These are phyloP conservation scores for Trichoderma erinaceum DNA, from an alignment of 495 filamentous ascomycete species.

Conservation along the genomic window DNA sequence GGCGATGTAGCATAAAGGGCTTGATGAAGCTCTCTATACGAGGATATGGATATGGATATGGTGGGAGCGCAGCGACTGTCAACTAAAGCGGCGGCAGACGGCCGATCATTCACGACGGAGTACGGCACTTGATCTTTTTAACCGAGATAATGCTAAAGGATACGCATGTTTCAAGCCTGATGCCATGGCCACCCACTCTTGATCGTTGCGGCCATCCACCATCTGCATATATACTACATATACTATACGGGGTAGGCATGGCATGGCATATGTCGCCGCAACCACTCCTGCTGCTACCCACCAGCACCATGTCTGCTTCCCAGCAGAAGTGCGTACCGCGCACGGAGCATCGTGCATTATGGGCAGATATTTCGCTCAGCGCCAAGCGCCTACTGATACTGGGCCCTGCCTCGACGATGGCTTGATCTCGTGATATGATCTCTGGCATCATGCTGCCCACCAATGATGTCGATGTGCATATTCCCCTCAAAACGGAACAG, in stretches of 20 bases:
- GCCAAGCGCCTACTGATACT: slow-evolving; percentile 13
- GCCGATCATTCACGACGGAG: not conserved
- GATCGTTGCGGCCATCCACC: not conserved
- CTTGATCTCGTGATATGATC: slow-evolving; percentile 10
- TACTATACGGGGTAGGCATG: not conserved
- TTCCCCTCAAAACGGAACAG: not conserved
- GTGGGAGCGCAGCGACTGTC: not conserved
- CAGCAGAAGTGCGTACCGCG: not conserved
- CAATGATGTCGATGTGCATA: slow-evolving; percentile 10
- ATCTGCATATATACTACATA: not conserved
- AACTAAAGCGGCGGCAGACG: not conserved
- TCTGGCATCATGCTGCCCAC: not conserved
- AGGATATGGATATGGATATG: not conserved
- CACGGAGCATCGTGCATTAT: not conserved
- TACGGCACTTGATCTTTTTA: not conserved
- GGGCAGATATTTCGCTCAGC: slow-evolving; percentile 10
- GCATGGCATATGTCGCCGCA: not conserved
- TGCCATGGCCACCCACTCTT: not conserved
- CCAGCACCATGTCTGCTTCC: not conserved
- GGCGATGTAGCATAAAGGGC: not conserved
- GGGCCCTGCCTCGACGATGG: slow-evolving; percentile 5
- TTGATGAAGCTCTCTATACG: not conserved
- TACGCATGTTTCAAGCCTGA: not conserved
- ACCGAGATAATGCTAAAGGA: too few species aligned
- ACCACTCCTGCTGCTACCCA: not conserved